phyloP scores from a whole-genome alignment of 495 filamentous ascomycete species.

The Sphaerosporella brunnea region DNA sequence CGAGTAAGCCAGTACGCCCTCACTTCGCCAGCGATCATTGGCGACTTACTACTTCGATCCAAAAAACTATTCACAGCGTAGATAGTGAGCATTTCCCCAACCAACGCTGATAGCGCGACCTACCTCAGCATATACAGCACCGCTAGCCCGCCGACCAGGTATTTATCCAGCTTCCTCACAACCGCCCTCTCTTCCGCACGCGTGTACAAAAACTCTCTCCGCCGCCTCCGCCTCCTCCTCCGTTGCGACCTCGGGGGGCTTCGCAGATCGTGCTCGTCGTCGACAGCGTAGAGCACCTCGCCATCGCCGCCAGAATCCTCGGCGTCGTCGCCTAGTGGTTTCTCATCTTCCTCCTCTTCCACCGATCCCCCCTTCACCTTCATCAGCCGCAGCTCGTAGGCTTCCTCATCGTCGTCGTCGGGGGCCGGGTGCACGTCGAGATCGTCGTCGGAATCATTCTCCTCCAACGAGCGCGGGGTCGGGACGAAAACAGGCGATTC shows the following conservation, averaged over 20 bases:
- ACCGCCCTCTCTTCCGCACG: slow-evolving; percentile 55
- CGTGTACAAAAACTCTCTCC: slow-evolving; percentile 40
- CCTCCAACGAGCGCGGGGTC: not conserved
- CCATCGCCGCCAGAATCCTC: slow-evolving; percentile 12
- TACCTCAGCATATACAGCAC: slow-evolving; percentile 55
- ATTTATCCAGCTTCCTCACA: slow-evolving; percentile 53
- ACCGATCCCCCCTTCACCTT: not conserved
- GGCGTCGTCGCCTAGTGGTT: slow-evolving; percentile 9
- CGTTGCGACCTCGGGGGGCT: not conserved
- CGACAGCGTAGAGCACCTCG: slow-evolving; percentile 22
- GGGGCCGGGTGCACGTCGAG: not conserved
- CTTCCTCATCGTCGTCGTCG: slow-evolving; percentile 1
- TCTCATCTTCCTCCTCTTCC: not conserved
- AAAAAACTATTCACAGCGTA: slow-evolving; percentile 15
- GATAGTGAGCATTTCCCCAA: not conserved
- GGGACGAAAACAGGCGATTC: slow-evolving; percentile 1
- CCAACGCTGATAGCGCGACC: no score
- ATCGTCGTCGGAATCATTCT: not conserved
- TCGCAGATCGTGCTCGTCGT: slow-evolving; percentile 6
- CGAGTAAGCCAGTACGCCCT: not conserved
- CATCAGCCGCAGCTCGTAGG: slow-evolving; percentile 1
- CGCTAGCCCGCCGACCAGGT: slow-evolving; percentile 62
- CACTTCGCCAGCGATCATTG: not conserved
- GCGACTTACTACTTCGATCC: slow-evolving; percentile 24
- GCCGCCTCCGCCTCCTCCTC: slow-evolving; percentile 12